Percentiles rank a stretch among this genome's conserved stretches.
Evolutionary conservation across 192 early-diverging fungal genomes (phyloP).

Genomic region (Dissophora globulifera): DNA sequence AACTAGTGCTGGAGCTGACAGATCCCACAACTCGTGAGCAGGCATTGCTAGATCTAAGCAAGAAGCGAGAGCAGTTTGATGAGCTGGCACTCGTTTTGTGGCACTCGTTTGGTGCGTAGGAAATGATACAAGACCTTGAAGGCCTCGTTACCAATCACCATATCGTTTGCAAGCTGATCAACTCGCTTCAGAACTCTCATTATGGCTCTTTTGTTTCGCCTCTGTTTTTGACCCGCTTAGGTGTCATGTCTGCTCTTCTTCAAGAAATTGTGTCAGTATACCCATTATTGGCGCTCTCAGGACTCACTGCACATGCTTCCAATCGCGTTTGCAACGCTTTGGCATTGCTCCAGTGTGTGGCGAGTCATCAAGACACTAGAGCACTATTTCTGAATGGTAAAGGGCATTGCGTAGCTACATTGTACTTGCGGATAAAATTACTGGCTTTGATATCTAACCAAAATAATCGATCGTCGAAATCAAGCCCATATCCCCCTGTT

Average conservation of each 20-base stretch:
- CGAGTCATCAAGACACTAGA: conserved; percentile 93
- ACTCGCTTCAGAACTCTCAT: background rate
- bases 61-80: conserved; percentile 94
- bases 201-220: background rate
- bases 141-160: no score
- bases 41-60: conserved; percentile 92
- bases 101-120: conserved; percentile 89
- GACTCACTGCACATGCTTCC: conserved; percentile 87
- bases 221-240: conserved; percentile 32
- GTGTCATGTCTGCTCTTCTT: conserved; percentile 95
- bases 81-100: conserved; percentile 97
- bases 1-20: conserved; percentile 88
- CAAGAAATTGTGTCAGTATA: conserved; percentile 98
- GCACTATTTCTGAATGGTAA: conserved; percentile 80
- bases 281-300: conserved; percentile 86
- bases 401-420: background rate
- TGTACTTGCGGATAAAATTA: background rate
- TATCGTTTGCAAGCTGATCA: background rate
- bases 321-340: conserved; percentile 97
- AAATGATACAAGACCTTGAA: background rate
- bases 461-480: conserved; percentile 1
- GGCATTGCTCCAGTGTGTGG: conserved; percentile 94
- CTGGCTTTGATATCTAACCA: no score
- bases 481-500: conserved; percentile 95
- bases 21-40: conserved; percentile 83